Conservation (phyloP, 2,329 filamentous ascomycete genomes). For the Pyricularia pennisetigena region DNA sequence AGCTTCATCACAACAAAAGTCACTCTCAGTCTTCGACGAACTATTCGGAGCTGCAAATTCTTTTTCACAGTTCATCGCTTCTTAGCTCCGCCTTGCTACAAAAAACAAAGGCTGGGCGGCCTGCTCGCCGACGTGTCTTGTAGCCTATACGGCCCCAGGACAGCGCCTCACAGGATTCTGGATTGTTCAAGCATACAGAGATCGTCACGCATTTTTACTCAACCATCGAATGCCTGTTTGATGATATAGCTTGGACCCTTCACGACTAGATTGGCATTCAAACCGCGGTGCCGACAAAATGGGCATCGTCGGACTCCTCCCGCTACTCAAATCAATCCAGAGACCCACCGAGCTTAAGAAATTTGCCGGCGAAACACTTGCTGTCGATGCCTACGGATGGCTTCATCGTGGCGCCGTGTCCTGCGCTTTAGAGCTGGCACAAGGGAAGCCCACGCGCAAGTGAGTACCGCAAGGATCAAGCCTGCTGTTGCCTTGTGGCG, state of each 20-base stretch:
- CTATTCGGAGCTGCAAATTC: not conserved
- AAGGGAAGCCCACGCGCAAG: conserved; percentile 81
- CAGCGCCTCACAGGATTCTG: not conserved
- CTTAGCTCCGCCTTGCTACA: not conserved
- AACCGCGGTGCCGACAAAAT: not conserved
- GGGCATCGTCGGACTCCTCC: conserved; percentile 59
- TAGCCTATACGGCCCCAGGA: not conserved
- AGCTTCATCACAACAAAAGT: not conserved
- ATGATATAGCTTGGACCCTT: not conserved
- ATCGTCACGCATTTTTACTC: not conserved
- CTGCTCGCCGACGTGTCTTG: not conserved
- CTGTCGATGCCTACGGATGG: conserved; percentile 98
- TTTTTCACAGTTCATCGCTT: not conserved
- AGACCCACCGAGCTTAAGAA: conserved; percentile 79
- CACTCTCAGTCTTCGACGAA: not conserved
- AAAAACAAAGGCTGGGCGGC: not conserved
- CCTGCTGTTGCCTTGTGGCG: no score
- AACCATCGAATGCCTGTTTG: not conserved
- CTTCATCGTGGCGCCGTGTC: conserved; percentile 85
- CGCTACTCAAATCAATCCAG: conserved; percentile 92
- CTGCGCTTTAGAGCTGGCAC: conserved; percentile 83
- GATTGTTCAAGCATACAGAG: not conserved
- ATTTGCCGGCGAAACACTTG: conserved; percentile 78
- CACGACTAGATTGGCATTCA: not conserved
- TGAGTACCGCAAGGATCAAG: conserved; percentile 30